Evolutionary conservation across 176 grass and related monocot genomes (phyloP), one percentile per base, ranked within the genome.

Genomic region (Avena atlantica): DNA sequence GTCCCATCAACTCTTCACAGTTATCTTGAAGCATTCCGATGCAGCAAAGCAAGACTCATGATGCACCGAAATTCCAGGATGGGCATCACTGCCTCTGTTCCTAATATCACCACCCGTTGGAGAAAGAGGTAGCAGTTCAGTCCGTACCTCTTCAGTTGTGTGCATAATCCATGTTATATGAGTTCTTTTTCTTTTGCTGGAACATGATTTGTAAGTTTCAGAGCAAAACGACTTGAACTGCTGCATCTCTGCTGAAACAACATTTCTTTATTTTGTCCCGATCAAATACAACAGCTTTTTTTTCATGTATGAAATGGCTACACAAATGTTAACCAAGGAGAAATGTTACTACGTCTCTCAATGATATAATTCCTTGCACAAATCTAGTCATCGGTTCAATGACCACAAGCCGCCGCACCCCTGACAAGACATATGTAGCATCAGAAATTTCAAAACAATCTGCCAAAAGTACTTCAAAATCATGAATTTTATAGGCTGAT

Each of bases 351-450:
- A 83, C 49, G 47, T 91, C 92, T 72, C 87, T 89, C 87, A 94
- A 87, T 89, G 92, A 91, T 69, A 94, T 89, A 60, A 91, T 84
- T 88, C 92, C 89, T 78, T 91, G 78, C 47, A 94, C 89, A 81
- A 84, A 87, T 87, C 87, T 89, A 65, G 84, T 94, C 60, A 40
- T 91, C 13, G 76, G 83, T 71, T 93, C 86, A 72, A 93, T 71
- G 47, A 89, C 56, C 3, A 93, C 86, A 81, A 93, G 74, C 68
- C 92, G 86, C 20, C 89, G 80, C 70, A 93, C 89, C 69, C 89
- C 89, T 93, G 79, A 60, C 8, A 88, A 81, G 15, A 25, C 6
- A 83, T 12, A 60, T 6, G 0, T 48, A 37, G 34, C n/a, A 1
- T 69, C 15, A 83, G 71, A 64, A 64, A 76, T 5, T 80, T 42